Percentiles rank a stretch among this genome's conserved stretches.
Evolutionary conservation across 345 rosid genomes (phyloP).

Genomic region (Capsella bursapastoris): DNA sequence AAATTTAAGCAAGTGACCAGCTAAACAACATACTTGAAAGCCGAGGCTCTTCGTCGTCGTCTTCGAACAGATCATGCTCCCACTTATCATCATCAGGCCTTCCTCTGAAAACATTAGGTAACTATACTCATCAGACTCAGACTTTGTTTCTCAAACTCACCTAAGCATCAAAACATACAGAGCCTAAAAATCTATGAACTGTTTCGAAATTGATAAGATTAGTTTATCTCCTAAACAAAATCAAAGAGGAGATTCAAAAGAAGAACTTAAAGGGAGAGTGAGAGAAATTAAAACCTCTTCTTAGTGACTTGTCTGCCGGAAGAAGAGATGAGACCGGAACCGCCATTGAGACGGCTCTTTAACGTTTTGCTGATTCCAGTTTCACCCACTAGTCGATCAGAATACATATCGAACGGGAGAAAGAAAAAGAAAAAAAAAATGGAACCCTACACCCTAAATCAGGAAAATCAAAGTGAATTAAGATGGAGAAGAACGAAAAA

Average conservation of each 20-base stretch:
- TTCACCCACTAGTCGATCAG: conserved; percentile 70
- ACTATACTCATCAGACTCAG: not conserved
- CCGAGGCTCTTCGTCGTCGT: conserved; percentile 49
- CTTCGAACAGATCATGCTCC: conserved; percentile 86
- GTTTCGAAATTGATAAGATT: not conserved
- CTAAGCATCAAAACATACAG: not conserved
- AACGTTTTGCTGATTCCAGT: conserved; percentile 51
- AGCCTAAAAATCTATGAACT: not conserved
- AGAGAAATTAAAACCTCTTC: conserved; percentile 58
- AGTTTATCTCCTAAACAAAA: not conserved
- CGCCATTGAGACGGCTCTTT: conserved; percentile 69
- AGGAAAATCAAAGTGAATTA: not conserved
- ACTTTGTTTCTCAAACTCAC: not conserved
- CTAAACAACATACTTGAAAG: conserved; percentile 62
- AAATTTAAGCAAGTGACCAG: conserved; percentile 42
- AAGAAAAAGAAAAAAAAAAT: too few species aligned
- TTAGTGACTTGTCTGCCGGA: conserved; percentile 60
- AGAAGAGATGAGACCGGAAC: conserved; percentile 49
- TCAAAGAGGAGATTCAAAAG: not conserved
- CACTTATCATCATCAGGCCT: conserved; percentile 89
- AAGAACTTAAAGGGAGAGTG: not conserved
- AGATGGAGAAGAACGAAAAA: not conserved
- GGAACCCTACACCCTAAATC: conserved; percentile 27
- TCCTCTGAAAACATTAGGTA: conserved; percentile 53
- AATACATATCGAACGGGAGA: conserved; percentile 56